Percentiles rank a stretch among this genome's conserved stretches.
phyloP scores from a whole-genome alignment of 2,329 filamentous ascomycete species.

The Nakataea oryzae region DNA sequence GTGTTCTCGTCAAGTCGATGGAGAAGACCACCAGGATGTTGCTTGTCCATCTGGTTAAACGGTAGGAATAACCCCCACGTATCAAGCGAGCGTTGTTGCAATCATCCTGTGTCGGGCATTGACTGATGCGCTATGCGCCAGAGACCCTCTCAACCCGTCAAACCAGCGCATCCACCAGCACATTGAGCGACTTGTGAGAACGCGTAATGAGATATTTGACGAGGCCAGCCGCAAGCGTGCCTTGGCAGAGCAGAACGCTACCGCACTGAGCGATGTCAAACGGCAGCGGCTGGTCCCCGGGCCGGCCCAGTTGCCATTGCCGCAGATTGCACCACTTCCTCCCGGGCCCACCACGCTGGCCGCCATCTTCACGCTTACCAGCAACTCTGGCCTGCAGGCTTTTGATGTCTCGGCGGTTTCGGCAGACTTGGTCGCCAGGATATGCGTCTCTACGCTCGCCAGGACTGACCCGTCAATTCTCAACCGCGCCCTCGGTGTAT shows the following conservation, averaged over 20 bases:
- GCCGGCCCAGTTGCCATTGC: constrained; percentile 22
- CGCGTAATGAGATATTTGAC: constrained; percentile 68
- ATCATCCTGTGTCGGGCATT: neutral
- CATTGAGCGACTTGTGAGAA: constrained; percentile 71
- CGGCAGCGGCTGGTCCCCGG: constrained; percentile 59
- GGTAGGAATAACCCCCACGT: constrained; percentile 37
- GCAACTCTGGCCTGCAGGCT: constrained; percentile 59
- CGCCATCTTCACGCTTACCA: constrained; percentile 78
- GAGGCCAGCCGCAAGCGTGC: constrained; percentile 70
- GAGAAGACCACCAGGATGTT: constrained; percentile 84
- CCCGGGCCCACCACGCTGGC: constrained; percentile 69
- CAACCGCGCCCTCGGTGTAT: constrained; percentile 62
- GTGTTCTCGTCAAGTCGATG: constrained; percentile 83
- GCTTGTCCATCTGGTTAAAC: constrained; percentile 72
- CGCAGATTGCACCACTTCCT: constrained; percentile 59
- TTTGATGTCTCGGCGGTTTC: constrained; percentile 81
- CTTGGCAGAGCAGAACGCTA: constrained; percentile 57
- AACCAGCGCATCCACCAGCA: constrained; percentile 75
- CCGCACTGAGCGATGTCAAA: constrained; percentile 71
- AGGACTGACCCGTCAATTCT: constrained; percentile 60
- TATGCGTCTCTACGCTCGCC: constrained; percentile 69
- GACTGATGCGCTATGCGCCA: constrained; percentile 18
- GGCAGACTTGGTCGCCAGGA: constrained; percentile 63
- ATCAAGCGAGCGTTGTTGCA: neutral
- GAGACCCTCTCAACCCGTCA: constrained; percentile 71